Percentiles rank a stretch among this genome's conserved stretches.
Conservation (phyloP, 2,329 filamentous ascomycete species). For the Phyllosticta citrichinensis region DNA sequence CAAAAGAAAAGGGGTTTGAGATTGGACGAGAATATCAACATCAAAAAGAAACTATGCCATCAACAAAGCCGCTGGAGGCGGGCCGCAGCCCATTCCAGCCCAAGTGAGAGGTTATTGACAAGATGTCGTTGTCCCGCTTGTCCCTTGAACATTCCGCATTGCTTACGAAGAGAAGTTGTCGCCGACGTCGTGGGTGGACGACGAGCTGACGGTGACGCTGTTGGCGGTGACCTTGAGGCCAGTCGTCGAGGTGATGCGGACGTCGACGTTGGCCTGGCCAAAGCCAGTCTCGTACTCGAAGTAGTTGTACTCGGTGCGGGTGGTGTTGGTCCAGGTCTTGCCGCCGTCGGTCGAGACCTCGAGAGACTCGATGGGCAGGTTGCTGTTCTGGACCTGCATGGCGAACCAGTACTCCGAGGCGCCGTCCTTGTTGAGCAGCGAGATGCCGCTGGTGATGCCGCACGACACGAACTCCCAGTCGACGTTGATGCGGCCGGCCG, state of each 20-base stretch:
- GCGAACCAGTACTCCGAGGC: constrained; percentile 46
- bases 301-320: constrained; percentile 44
- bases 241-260: constrained; percentile 45
- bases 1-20: not conserved
- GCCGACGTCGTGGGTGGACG: constrained; percentile 18
- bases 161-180: constrained; percentile 21
- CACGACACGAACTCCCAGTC: constrained; percentile 43
- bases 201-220: constrained; percentile 35
- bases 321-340: constrained; percentile 47
- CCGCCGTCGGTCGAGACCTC: constrained; percentile 54
- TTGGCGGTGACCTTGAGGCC: constrained; percentile 45
- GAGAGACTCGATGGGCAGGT: constrained; percentile 44
- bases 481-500: constrained; percentile 40
- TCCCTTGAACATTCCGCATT: not conserved
- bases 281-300: constrained; percentile 52
- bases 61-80: not conserved
- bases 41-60: not conserved
- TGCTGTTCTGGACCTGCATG: constrained; percentile 56
- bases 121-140: not conserved
- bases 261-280: constrained; percentile 43
- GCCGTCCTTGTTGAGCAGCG: constrained; percentile 45
- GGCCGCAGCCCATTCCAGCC: no score
- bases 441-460: constrained; percentile 40
- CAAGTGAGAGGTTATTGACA: not conserved
- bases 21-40: not conserved